Evolutionary conservation across 352 stramenopile species (phyloP).

Genomic region (Phytopythium aichiense): DNA sequence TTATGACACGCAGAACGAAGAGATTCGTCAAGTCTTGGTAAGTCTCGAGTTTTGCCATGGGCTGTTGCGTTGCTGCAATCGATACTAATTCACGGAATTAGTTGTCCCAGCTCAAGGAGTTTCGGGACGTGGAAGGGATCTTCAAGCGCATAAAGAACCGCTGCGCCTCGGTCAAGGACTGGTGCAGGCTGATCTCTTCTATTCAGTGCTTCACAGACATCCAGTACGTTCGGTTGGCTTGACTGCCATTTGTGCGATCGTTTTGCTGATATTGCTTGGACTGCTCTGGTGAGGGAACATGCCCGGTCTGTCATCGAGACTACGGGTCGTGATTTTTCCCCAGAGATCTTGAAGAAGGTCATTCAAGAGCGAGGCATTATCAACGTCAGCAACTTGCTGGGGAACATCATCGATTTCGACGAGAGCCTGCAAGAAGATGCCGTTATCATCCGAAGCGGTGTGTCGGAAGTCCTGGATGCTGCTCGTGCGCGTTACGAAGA

Average conservation of each 20-base stretch:
- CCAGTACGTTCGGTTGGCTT: constrained; percentile 32
- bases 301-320: background rate
- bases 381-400: constrained; percentile 73
- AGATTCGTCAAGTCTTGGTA: constrained; percentile 61
- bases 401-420: constrained; percentile 83
- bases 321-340: background rate
- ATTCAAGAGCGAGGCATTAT: constrained; percentile 33
- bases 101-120: constrained; percentile 52
- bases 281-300: background rate
- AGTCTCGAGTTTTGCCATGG: background rate
- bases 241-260: background rate
- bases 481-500: constrained; percentile 69
- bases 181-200: constrained; percentile 55
- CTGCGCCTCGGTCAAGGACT: constrained; percentile 59
- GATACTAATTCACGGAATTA: constrained; percentile 18
- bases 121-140: constrained; percentile 60
- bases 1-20: constrained; percentile 35
- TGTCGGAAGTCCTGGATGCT: constrained; percentile 69
- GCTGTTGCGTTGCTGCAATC: background rate
- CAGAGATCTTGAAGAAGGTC: constrained; percentile 1
- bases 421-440: constrained; percentile 56
- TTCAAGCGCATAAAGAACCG: constrained; percentile 64
- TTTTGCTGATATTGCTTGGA: background rate
- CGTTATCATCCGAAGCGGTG: constrained; percentile 62
- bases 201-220: constrained; percentile 53